phyloP scores from a whole-genome alignment of 768 basidiomycete species.

The Lyophyllum decastes region DNA sequence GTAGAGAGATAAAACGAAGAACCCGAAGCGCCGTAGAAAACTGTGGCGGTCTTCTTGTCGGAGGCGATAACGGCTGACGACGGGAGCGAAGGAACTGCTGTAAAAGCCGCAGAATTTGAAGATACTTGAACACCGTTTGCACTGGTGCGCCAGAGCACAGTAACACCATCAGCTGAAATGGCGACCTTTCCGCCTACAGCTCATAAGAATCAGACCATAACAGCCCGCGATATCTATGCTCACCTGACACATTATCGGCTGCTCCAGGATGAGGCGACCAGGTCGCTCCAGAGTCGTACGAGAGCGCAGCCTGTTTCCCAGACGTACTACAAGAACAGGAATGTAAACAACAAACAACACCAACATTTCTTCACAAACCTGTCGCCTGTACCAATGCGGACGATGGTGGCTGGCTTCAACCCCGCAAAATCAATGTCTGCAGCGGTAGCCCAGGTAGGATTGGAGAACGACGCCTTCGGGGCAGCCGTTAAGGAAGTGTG shows the following conservation, averaged over 20 bases:
- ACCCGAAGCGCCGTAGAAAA: conserved; percentile 62
- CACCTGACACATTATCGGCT: conserved; percentile 44
- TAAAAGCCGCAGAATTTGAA: conserved; percentile 48
- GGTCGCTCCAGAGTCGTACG: conserved; percentile 51
- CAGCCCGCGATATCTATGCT: conserved; percentile 1
- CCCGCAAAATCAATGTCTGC: conserved; percentile 58
- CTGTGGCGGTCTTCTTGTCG: conserved; percentile 56
- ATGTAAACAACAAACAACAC: background rate
- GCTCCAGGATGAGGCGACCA: conserved; percentile 63
- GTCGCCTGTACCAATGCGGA: conserved; percentile 53
- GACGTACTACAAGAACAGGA: conserved; percentile 28
- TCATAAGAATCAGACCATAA: background rate
- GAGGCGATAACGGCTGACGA: conserved; percentile 57
- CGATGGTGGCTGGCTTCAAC: conserved; percentile 47
- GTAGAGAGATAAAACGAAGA: conserved; percentile 61
- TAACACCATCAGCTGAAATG: conserved; percentile 54
- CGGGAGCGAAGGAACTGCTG: conserved; percentile 52
- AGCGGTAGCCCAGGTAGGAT: conserved; percentile 48
- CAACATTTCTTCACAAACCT: conserved; percentile 29
- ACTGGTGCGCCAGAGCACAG: conserved; percentile 57
- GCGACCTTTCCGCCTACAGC: conserved; percentile 40
- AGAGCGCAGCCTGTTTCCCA: conserved; percentile 59
- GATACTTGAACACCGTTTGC: conserved; percentile 54
- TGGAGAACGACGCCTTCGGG: conserved; percentile 40
- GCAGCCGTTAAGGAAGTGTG: conserved; percentile 44